These are phyloP conservation scores for Penicillium paxilli DNA, from an alignment of 495 filamentous ascomycete genomes.

Conservation along the genomic window DNA sequence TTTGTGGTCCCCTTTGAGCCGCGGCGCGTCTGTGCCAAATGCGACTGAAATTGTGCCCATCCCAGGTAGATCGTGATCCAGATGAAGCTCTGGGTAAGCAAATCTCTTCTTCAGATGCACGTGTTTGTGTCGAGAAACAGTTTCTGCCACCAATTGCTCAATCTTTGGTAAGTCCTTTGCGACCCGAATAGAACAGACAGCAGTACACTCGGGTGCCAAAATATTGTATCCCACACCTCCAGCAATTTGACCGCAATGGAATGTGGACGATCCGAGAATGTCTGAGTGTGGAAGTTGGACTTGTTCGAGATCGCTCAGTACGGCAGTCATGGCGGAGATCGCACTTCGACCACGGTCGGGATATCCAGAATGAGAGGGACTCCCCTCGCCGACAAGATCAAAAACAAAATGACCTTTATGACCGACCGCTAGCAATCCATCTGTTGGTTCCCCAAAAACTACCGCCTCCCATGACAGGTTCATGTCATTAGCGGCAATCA, in stretches of 20 bases:
- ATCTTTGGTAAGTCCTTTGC: conserved; percentile 17
- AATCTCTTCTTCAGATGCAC: conserved; percentile 17
- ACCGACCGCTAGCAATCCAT: conserved; percentile 71
- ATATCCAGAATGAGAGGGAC: conserved; percentile 67
- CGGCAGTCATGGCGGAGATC: conserved; percentile 63
- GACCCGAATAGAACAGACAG: conserved; percentile 21
- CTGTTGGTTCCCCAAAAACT: conserved; percentile 82
- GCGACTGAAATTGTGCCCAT: conserved; percentile 68
- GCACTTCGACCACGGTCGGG: conserved; percentile 73
- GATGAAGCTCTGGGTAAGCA: conserved; percentile 18
- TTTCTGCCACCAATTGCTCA: conserved; percentile 15
- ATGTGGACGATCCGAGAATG: conserved; percentile 17
- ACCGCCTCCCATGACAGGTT: conserved; percentile 48
- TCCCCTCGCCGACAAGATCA: conserved; percentile 59
- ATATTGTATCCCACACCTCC: conserved; percentile 24
- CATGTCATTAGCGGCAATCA: conserved; percentile 44
- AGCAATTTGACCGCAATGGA: conserved; percentile 19
- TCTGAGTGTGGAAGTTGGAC: conserved; percentile 4
- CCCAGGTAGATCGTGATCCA: conserved; percentile 69
- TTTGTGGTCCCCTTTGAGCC: conserved; percentile 48
- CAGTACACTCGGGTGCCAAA: conserved; percentile 17
- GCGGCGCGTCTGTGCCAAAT: conserved; percentile 80
- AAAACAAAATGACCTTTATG: conserved; percentile 71
- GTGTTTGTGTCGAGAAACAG: conserved; percentile 10
- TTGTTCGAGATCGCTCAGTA: conserved; percentile 52